Percentiles rank a stretch among this genome's conserved stretches.
phyloP scores from a whole-genome alignment of 345 rosid species.

The Boechera divaricarpa region DNA sequence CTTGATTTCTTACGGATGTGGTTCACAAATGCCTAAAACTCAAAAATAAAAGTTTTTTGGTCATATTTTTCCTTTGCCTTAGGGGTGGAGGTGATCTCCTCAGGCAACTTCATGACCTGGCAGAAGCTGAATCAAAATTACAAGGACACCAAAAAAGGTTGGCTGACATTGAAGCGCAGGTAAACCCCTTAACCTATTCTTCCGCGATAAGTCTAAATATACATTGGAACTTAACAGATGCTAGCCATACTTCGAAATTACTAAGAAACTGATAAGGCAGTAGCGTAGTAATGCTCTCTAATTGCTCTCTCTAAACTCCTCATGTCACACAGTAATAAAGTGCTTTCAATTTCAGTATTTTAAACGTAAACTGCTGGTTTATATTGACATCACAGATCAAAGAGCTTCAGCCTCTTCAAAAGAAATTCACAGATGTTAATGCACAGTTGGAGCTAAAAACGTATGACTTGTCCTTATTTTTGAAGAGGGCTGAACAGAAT shows the following conservation, averaged over 20 bases:
- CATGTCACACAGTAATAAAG: constrained; percentile 21
- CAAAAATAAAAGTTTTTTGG: constrained; percentile 1
- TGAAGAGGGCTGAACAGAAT: constrained; percentile 93
- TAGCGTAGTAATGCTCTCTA: constrained; percentile 17
- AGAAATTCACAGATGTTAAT: constrained; percentile 69
- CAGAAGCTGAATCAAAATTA: constrained; percentile 79
- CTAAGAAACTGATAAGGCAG: background rate
- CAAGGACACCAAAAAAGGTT: constrained; percentile 66
- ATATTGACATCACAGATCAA: constrained; percentile 65
- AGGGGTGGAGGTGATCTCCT: constrained; percentile 93
- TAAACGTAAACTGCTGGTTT: constrained; percentile 19
- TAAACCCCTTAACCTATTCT: constrained; percentile 36
- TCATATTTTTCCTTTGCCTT: constrained; percentile 35
- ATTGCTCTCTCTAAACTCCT: constrained; percentile 16
- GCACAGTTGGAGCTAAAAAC: constrained; percentile 83
- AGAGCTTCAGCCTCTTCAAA: constrained; percentile 75
- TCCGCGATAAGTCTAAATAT: background rate
- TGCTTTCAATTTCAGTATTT: constrained; percentile 15
- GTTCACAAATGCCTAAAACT: constrained; percentile 25
- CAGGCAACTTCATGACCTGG: constrained; percentile 83
- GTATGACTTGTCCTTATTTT: constrained; percentile 87
- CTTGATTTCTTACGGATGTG: constrained; percentile 16
- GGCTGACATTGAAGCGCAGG: constrained; percentile 84
- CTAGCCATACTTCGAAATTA: background rate
- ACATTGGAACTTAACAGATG: background rate